These are phyloP conservation scores for Singerocomus rubriflavus DNA, from an alignment of 1,284 basidiomycete species.

Conservation along the genomic window DNA sequence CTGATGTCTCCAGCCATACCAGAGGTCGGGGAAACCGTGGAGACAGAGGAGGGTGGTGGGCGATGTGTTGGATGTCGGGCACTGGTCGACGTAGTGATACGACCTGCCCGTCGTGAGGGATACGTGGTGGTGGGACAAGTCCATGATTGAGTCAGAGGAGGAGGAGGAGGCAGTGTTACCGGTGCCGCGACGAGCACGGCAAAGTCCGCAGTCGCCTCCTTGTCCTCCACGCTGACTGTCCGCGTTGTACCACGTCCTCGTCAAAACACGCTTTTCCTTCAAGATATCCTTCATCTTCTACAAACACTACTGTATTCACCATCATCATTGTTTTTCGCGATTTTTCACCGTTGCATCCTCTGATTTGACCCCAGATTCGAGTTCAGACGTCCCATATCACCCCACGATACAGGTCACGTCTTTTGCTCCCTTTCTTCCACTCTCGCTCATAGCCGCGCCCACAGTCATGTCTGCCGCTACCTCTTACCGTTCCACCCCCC, in stretches of 20 bases:
- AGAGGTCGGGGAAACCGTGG: conserved; percentile 73
- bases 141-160: conserved; percentile 4
- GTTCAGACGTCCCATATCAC: conserved; percentile 25
- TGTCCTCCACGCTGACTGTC: conserved; percentile 29
- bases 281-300: conserved; percentile 15
- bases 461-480: conserved; percentile 45
- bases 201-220: conserved; percentile 29
- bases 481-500: conserved; percentile 34
- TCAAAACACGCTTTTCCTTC: conserved; percentile 1
- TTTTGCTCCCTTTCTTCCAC: conserved; percentile 2
- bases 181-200: conserved; percentile 26
- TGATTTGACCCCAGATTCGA: conserved; percentile 26
- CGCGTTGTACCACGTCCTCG: conserved; percentile 8
- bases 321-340: conserved; percentile 9
- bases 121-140: conserved; percentile 47
- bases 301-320: conserved; percentile 10
- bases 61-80: conserved; percentile 42
- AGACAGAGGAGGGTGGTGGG: conserved; percentile 58
- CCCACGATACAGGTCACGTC: conserved; percentile 17
- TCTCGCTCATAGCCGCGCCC: conserved; percentile 9
- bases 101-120: conserved; percentile 52
- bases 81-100: conserved; percentile 69
- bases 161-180: conserved; percentile 30
- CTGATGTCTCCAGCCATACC: conserved; percentile 72
- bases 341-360: conserved; percentile 20